These are phyloP conservation scores for Alternaria ventricosa DNA, from an alignment of 2,329 filamentous ascomycete species.

Conservation along the genomic window DNA sequence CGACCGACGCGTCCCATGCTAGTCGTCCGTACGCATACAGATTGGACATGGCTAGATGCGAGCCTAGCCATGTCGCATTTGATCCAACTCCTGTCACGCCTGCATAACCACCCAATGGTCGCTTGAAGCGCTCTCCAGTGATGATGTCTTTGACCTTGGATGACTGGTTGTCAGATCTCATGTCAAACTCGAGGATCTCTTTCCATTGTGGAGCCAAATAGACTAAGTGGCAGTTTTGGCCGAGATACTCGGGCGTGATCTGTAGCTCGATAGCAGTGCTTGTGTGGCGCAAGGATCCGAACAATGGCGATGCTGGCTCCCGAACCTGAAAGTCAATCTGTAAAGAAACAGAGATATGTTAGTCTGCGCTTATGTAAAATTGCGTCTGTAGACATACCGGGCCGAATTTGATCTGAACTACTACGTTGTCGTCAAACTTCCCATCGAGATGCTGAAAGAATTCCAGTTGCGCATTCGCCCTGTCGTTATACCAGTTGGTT, in stretches of 20 bases:
- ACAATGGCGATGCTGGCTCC: slow-evolving; percentile 70
- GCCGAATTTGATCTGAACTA: slow-evolving; percentile 76
- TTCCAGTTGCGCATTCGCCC: slow-evolving; percentile 72
- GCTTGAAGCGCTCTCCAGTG: slow-evolving; percentile 64
- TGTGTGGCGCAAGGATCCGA: slow-evolving; percentile 59
- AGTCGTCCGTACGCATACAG: slow-evolving; percentile 72
- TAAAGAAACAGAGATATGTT: background rate
- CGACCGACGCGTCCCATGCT: slow-evolving; percentile 66
- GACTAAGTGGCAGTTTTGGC: slow-evolving; percentile 72
- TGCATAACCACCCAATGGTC: slow-evolving; percentile 66
- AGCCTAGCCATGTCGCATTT: slow-evolving; percentile 72
- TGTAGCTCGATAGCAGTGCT: slow-evolving; percentile 68
- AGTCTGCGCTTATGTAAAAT: background rate
- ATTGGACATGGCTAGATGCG: slow-evolving; percentile 69
- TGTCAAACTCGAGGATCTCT: slow-evolving; percentile 70
- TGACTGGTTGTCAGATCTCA: slow-evolving; percentile 64
- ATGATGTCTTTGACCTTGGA: slow-evolving; percentile 67
- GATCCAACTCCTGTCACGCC: slow-evolving; percentile 72
- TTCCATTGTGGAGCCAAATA: slow-evolving; percentile 74
- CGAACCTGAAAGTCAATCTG: slow-evolving; percentile 74
- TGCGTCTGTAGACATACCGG: slow-evolving; percentile 45
- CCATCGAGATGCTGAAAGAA: slow-evolving; percentile 70
- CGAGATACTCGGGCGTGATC: slow-evolving; percentile 73
- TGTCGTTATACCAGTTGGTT: slow-evolving; percentile 68
- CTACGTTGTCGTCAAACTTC: slow-evolving; percentile 72